These are phyloP conservation scores for Diaporthe aspalathi DNA, from an alignment of 2,329 filamentous ascomycete species.

Conservation along the genomic window DNA sequence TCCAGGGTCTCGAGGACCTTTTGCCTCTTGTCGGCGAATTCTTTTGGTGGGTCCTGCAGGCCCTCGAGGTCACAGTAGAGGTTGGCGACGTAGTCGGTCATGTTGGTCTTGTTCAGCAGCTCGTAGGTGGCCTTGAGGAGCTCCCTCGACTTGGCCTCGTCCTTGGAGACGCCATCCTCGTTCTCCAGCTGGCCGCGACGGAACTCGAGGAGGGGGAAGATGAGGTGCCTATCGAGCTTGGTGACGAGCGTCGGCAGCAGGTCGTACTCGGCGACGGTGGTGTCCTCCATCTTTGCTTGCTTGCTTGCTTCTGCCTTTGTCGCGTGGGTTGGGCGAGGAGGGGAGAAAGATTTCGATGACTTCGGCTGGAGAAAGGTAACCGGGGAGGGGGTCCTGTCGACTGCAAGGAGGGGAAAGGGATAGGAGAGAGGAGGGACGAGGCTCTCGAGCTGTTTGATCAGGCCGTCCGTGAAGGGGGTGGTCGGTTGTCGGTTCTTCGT, in stretches of 20 bases:
- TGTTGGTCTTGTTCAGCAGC: constrained; percentile 96
- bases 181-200: constrained; percentile 84
- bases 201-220: constrained; percentile 97
- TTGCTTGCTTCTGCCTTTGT: constrained; percentile 16
- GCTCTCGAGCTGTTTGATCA: constrained; percentile 17
- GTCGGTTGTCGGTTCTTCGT: constrained; percentile 24
- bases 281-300: constrained; percentile 36
- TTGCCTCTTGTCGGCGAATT: constrained; percentile 90
- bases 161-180: constrained; percentile 66
- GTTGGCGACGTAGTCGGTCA: constrained; percentile 96
- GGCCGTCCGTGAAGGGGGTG: constrained; percentile 29
- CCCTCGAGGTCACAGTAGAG: constrained; percentile 91
- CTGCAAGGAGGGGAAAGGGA: not conserved
- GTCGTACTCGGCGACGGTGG: constrained; percentile 48
- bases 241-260: constrained; percentile 89
- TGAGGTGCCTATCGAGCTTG: constrained; percentile 93
- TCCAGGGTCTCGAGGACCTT: constrained; percentile 86
- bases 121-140: constrained; percentile 90
- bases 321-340: not conserved
- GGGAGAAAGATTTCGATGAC: not conserved
- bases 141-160: constrained; percentile 69
- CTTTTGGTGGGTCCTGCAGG: constrained; percentile 79
- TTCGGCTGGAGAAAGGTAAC: not conserved
- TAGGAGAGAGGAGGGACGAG: not conserved
- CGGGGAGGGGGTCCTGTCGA: not conserved